Percentiles rank a stretch among this genome's conserved stretches.
Conservation (phyloP, 108 stramenopile species). For the Skeletonema marinoi region DNA sequence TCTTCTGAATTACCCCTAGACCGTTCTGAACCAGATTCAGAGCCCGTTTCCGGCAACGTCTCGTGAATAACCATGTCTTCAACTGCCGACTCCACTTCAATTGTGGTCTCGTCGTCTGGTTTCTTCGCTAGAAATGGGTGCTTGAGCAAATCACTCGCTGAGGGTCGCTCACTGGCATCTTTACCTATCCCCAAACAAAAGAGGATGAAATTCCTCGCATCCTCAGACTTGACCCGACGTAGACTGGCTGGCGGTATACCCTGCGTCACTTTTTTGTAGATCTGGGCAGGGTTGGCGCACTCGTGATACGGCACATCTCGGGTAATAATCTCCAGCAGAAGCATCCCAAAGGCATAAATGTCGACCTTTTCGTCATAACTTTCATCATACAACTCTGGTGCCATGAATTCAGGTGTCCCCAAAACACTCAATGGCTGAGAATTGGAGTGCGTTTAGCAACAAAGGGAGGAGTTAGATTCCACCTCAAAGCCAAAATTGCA, state of each 20-base stretch:
- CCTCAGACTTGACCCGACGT: constrained; percentile 67
- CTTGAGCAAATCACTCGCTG: constrained; percentile 71
- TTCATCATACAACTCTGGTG: constrained; percentile 98
- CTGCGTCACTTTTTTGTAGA: constrained; percentile 92
- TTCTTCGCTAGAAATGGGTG: constrained; percentile 83
- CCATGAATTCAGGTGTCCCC: constrained; percentile 99
- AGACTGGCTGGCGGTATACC: constrained; percentile 87
- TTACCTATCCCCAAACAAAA: constrained; percentile 81
- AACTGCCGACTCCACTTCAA: constrained; percentile 80
- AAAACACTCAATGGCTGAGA: constrained; percentile 81
- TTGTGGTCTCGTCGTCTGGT: constrained; percentile 71
- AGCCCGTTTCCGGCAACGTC: constrained; percentile 20
- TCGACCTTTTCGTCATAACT: constrained; percentile 97
- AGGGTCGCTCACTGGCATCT: constrained; percentile 68
- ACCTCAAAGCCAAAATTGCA: neutral
- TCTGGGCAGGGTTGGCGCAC: constrained; percentile 93
- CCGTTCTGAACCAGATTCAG: constrained; percentile 37
- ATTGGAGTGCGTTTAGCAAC: neutral
- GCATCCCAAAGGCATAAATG: constrained; percentile 99
- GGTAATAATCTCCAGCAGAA: constrained; percentile 96
- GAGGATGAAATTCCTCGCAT: constrained; percentile 88
- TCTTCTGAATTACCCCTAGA: constrained; percentile 7
- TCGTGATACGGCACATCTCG: constrained; percentile 95
- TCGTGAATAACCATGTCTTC: constrained; percentile 68
- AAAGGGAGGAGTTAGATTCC: neutral